Percentiles rank a stretch among this genome's conserved stretches.
These are phyloP conservation scores for Fraxinus ornus DNA, from an alignment of 305 asterid genomes.

Conservation along the genomic window DNA sequence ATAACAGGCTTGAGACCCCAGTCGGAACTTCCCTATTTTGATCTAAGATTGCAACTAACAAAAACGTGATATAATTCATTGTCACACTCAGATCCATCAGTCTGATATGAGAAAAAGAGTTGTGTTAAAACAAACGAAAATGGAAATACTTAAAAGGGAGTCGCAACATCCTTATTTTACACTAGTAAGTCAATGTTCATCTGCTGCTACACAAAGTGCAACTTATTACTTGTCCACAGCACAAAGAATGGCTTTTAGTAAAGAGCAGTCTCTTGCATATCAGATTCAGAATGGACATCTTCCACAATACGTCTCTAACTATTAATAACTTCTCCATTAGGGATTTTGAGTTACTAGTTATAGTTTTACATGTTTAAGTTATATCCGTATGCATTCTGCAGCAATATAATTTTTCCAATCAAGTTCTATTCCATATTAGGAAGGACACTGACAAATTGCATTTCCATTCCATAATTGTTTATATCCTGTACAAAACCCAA, in stretches of 20 bases:
- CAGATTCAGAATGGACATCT: not conserved
- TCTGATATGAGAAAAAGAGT: not conserved
- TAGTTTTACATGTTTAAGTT: not conserved
- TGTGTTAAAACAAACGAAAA: not conserved
- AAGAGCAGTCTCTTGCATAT: not conserved
- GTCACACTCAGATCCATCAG: not conserved
- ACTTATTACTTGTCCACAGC: not conserved
- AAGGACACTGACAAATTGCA: not conserved
- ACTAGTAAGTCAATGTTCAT: not conserved
- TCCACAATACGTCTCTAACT: not conserved
- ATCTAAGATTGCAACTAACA: not conserved
- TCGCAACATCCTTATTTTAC: not conserved
- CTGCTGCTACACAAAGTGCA: not conserved
- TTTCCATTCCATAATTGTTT: not conserved
- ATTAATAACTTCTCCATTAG: not conserved
- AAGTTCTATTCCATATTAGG: not conserved
- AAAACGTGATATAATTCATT: not conserved
- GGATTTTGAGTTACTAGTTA: not conserved
- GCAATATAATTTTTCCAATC: not conserved
- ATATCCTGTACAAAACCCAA: not conserved
- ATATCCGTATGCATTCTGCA: not conserved
- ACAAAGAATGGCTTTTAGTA: not conserved
- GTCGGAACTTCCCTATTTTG: not conserved
- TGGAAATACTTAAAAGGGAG: not conserved
- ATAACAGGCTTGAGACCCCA: not conserved